Evolutionary conservation across 208 protist genomes (phyloP).

Genomic region (Crithidia acanthocephali): DNA sequence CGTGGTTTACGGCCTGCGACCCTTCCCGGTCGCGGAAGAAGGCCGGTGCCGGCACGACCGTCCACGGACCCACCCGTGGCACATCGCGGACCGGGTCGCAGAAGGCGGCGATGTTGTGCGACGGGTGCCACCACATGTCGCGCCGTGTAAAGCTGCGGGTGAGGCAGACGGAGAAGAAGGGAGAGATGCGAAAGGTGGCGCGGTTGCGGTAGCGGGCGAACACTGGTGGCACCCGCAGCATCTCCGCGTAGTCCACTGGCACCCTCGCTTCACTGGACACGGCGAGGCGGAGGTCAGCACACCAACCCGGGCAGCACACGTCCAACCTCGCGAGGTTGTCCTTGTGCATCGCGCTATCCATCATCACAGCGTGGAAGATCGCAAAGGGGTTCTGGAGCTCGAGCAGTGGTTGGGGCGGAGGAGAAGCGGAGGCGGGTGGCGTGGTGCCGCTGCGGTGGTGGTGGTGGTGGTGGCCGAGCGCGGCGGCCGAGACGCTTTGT

Average conservation of each 20-base stretch:
- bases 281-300: slow-evolving; percentile 47
- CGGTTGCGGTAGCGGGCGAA: slow-evolving; percentile 19
- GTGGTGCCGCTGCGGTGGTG: neutral
- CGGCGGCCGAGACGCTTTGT: no score
- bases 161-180: slow-evolving; percentile 29
- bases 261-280: slow-evolving; percentile 20
- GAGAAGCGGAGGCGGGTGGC: neutral
- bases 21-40: neutral
- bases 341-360: slow-evolving; percentile 12
- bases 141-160: neutral
- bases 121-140: slow-evolving; percentile 34
- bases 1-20: neutral
- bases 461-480: no score
- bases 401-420: neutral
- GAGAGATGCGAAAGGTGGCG: slow-evolving; percentile 10
- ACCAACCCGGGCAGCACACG: slow-evolving; percentile 45
- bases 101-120: neutral
- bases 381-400: slow-evolving; percentile 16
- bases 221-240: neutral
- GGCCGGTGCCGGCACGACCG: slow-evolving; percentile 11
- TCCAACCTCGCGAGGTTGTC: slow-evolving; percentile 11
- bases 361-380: neutral
- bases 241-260: slow-evolving; percentile 7
- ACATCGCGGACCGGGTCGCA: neutral
- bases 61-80: neutral